Percentiles rank a stretch among this genome's conserved stretches.
phyloP scores from a whole-genome alignment of 768 basidiomycete species.

The Basidioascus undulatus region DNA sequence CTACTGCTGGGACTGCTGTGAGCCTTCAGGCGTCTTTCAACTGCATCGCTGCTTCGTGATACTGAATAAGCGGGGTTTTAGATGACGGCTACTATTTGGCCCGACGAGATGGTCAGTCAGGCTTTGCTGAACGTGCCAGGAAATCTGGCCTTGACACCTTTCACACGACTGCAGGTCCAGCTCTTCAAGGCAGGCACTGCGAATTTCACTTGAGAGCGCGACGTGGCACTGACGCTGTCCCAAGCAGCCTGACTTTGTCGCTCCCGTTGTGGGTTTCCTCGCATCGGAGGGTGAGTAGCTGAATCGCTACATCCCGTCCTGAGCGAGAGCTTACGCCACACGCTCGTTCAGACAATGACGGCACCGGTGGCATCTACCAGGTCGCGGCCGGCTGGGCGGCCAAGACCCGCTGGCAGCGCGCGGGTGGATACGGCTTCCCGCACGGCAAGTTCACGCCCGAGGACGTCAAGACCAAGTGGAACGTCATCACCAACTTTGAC shows the following conservation, averaged over 20 bases:
- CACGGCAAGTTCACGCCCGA: slow-evolving; percentile 57
- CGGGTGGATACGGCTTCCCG: slow-evolving; percentile 71
- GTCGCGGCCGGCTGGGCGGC: slow-evolving; percentile 77
- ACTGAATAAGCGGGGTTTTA: not conserved
- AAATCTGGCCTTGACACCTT: too few species aligned
- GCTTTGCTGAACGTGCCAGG: too few species aligned
- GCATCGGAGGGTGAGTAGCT: slow-evolving; percentile 36
- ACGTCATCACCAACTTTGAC: slow-evolving; percentile 55
- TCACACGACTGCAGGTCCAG: slow-evolving; percentile 66
- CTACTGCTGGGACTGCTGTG: slow-evolving; percentile 11
- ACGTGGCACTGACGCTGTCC: not conserved
- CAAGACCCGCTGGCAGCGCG: slow-evolving; percentile 75
- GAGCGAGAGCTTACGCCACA: not conserved
- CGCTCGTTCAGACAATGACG: slow-evolving; percentile 27
- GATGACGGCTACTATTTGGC: slow-evolving; percentile 28
- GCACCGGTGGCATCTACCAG: slow-evolving; percentile 58
- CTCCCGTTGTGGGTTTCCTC: slow-evolving; percentile 78
- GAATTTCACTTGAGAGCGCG: not conserved
- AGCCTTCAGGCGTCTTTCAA: slow-evolving; percentile 13
- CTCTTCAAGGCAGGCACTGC: slow-evolving; percentile 43
- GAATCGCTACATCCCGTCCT: not conserved
- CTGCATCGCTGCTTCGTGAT: slow-evolving; percentile 1
- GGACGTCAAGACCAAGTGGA: slow-evolving; percentile 55
- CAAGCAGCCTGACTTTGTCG: slow-evolving; percentile 59
- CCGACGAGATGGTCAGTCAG: slow-evolving; percentile 17